These are phyloP conservation scores for Blastobotrys parvus DNA, from an alignment of 805 yeast genomes.

Conservation along the genomic window DNA sequence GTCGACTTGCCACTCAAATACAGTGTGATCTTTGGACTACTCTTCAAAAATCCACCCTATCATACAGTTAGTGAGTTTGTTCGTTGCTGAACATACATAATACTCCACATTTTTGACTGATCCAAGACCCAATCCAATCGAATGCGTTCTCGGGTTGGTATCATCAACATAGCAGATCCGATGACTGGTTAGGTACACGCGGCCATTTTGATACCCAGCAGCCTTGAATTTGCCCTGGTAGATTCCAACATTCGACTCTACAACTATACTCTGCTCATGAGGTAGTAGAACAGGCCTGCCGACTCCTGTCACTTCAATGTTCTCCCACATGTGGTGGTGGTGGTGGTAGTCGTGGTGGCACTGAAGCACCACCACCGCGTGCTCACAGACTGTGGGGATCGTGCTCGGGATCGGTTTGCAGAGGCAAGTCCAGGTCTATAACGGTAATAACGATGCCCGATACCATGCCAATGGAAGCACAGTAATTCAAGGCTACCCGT, in stretches of 20 bases:
- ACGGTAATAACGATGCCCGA: no score
- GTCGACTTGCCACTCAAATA: background rate
- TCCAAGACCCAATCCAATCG: slow-evolving; percentile 41
- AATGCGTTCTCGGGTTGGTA: slow-evolving; percentile 30
- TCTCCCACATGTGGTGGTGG: slow-evolving; percentile 25
- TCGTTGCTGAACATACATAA: slow-evolving; percentile 19
- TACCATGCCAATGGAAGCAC: no score
- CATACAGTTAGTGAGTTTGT: slow-evolving; percentile 24
- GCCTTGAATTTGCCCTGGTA: slow-evolving; percentile 68
- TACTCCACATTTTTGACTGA: slow-evolving; percentile 35
- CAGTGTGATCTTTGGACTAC: slow-evolving; percentile 69
- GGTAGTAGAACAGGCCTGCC: slow-evolving; percentile 26
- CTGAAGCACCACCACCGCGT: no score
- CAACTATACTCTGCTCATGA: slow-evolving; percentile 44
- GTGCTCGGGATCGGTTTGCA: no score
- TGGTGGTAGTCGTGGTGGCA: no score
- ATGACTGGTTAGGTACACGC: slow-evolving; percentile 66
- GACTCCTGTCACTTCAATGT: slow-evolving; percentile 26
- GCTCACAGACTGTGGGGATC: no score
- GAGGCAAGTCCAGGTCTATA: no score
- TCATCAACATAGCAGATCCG: slow-evolving; percentile 69
- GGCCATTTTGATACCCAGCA: slow-evolving; percentile 57
- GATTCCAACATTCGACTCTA: slow-evolving; percentile 56
- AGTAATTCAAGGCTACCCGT: no score
- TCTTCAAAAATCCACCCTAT: slow-evolving; percentile 54